These are phyloP conservation scores for Endotrypanum monterogeii DNA, from an alignment of 208 protist species.

Conservation along the genomic window DNA sequence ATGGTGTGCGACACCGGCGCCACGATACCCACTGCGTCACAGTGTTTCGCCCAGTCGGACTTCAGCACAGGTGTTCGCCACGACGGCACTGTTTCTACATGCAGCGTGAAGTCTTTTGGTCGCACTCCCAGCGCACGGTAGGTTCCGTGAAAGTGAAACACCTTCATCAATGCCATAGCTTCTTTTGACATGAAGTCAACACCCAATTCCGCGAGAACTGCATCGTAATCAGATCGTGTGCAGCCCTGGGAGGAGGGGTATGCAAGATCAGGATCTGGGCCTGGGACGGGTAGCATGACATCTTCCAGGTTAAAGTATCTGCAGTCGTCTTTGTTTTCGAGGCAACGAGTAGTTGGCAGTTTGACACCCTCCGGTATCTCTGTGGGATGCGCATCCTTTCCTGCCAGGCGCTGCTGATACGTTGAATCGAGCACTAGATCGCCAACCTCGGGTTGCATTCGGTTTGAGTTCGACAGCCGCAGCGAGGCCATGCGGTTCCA, in stretches of 20 bases:
- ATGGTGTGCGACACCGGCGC: background rate
- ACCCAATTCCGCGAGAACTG: slow-evolving; percentile 29
- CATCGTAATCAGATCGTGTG: slow-evolving; percentile 55
- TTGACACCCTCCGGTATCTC: slow-evolving; percentile 3
- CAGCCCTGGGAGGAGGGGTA: slow-evolving; percentile 68
- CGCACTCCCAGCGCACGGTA: slow-evolving; percentile 72
- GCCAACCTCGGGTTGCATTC: slow-evolving; percentile 55
- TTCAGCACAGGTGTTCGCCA: slow-evolving; percentile 55
- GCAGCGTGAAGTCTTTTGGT: slow-evolving; percentile 48
- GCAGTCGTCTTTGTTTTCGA: slow-evolving; percentile 67
- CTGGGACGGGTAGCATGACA: slow-evolving; percentile 92
- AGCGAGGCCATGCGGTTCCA: slow-evolving; percentile 94
- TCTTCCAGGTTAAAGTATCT: slow-evolving; percentile 74
- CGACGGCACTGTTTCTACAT: slow-evolving; percentile 20
- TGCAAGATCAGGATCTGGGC: slow-evolving; percentile 66
- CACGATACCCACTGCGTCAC: slow-evolving; percentile 8
- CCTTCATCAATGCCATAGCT: slow-evolving; percentile 52
- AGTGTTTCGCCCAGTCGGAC: slow-evolving; percentile 64
- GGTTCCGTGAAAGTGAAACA: slow-evolving; percentile 90
- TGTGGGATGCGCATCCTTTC: background rate
- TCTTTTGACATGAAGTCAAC: slow-evolving; percentile 30
- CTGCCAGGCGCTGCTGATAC: slow-evolving; percentile 25
- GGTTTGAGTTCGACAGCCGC: slow-evolving; percentile 53
- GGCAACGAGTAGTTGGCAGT: slow-evolving; percentile 54
- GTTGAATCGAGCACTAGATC: slow-evolving; percentile 81